Evolutionary conservation across 2,329 filamentous ascomycete genomes (phyloP).

Genomic region (Aspergillus intermedius): DNA sequence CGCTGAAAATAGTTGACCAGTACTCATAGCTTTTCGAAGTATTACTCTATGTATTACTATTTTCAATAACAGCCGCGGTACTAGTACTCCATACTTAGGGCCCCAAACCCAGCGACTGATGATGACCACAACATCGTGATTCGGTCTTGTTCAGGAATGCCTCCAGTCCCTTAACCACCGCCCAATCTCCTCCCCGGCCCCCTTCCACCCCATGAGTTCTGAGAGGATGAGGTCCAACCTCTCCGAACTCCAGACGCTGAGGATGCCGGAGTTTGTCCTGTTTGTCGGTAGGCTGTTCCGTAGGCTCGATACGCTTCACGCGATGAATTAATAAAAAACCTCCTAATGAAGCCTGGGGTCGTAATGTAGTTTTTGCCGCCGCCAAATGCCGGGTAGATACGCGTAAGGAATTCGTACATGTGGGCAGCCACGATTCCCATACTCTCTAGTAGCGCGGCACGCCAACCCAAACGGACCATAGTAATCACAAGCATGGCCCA

Average conservation of each 20-base stretch:
- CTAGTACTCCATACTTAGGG: too few species aligned
- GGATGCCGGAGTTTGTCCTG: conserved; percentile 14
- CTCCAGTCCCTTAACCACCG: conserved; percentile 19
- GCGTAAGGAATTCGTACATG: conserved; percentile 80
- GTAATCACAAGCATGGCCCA: conserved; percentile 71
- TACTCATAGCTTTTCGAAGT: neutral
- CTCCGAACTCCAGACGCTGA: conserved; percentile 21
- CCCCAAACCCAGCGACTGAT: too few species aligned
- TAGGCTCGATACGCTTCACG: conserved; percentile 48
- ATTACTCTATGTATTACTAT: too few species aligned
- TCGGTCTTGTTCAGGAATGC: too few species aligned
- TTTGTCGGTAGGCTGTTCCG: conserved; percentile 54
- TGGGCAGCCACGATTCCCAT: conserved; percentile 85
- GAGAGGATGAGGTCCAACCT: conserved; percentile 27
- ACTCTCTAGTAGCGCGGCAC: conserved; percentile 55
- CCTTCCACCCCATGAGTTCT: conserved; percentile 32
- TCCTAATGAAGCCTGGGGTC: conserved; percentile 66
- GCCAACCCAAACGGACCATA: conserved; percentile 59
- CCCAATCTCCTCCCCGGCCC: conserved; percentile 38
- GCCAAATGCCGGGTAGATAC: conserved; percentile 82
- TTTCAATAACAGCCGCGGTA: too few species aligned
- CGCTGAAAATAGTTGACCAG: conserved; percentile 10
- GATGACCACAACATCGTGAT: too few species aligned
- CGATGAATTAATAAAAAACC: conserved; percentile 52
- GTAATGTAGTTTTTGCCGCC: conserved; percentile 70